A percentile compares a stretch with the other conserved stretches of the same genome.
phyloP scores from a whole-genome alignment of 2,329 filamentous ascomycete genomes.

The Arthrobotrys conoides region DNA sequence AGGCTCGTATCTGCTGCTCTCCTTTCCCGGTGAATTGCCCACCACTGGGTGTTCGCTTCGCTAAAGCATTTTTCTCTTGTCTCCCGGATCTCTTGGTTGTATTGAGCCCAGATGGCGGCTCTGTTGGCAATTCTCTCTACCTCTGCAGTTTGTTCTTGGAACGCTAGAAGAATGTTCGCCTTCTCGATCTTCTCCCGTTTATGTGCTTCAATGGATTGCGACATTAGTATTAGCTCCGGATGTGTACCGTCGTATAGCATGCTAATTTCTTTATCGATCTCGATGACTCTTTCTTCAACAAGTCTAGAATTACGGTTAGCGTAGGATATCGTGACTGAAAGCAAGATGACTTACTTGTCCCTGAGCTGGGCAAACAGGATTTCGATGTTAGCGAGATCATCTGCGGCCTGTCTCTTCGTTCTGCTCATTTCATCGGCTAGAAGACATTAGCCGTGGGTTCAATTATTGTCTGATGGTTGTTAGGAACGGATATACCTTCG shows the following conservation, averaged over 20 bases:
- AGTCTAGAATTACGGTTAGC: conserved; percentile 72
- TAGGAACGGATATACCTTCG: conserved; percentile 68
- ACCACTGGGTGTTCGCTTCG: conserved; percentile 88
- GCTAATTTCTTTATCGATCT: conserved; percentile 79
- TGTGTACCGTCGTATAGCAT: conserved; percentile 79
- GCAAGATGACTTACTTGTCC: conserved; percentile 70
- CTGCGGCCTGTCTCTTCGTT: conserved; percentile 83
- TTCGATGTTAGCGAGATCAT: conserved; percentile 84
- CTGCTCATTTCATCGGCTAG: conserved; percentile 73
- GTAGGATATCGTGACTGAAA: conserved; percentile 61
- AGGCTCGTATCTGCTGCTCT: conserved; percentile 68
- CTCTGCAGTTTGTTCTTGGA: conserved; percentile 80
- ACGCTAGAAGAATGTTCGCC: conserved; percentile 80
- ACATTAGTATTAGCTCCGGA: conserved; percentile 90
- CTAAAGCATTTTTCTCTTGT: conserved; percentile 84
- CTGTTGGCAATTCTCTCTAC: conserved; percentile 83
- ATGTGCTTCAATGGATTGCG: conserved; percentile 86
- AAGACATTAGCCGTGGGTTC: conserved; percentile 69
- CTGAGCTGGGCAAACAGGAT: conserved; percentile 89
- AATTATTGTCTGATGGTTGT: conserved; percentile 65
- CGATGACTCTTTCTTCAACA: conserved; percentile 87
- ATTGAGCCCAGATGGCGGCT: conserved; percentile 89
- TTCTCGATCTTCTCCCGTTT: conserved; percentile 83
- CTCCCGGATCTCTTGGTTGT: conserved; percentile 87
- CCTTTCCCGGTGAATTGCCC: conserved; percentile 90